These are phyloP conservation scores for Aspergillus versicolor DNA, from an alignment of 2,329 filamentous ascomycete species.

Conservation along the genomic window DNA sequence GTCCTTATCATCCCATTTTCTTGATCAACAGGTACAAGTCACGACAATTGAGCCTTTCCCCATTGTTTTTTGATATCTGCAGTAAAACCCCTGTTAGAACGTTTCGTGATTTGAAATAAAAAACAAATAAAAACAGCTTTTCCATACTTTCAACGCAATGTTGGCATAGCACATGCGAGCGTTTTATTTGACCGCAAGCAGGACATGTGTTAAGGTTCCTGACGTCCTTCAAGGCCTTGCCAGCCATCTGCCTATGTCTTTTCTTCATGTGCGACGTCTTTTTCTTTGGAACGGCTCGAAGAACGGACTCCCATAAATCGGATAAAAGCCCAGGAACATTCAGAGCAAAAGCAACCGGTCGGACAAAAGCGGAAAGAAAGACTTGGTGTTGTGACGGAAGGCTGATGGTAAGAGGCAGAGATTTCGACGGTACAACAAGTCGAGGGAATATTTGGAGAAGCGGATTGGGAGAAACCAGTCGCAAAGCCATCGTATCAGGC, in stretches of 20 bases:
- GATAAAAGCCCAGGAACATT: slow-evolving; percentile 69
- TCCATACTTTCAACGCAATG: slow-evolving; percentile 78
- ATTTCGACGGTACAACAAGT: slow-evolving; percentile 16
- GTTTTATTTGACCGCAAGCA: slow-evolving; percentile 82
- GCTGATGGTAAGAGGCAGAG: slow-evolving; percentile 16
- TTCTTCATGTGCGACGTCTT: slow-evolving; percentile 98
- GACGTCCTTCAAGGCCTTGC: slow-evolving; percentile 90
- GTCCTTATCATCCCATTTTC: slow-evolving; percentile 9
- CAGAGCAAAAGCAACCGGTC: slow-evolving; percentile 60
- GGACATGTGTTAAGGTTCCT: slow-evolving; percentile 85
- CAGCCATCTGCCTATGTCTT: slow-evolving; percentile 88
- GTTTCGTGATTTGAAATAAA: neutral
- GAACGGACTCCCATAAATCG: slow-evolving; percentile 87
- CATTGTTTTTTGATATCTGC: slow-evolving; percentile 49
- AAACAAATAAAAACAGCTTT: neutral
- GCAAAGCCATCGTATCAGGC: slow-evolving; percentile 27
- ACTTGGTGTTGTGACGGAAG: slow-evolving; percentile 38
- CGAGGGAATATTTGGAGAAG: slow-evolving; percentile 26
- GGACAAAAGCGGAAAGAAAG: slow-evolving; percentile 55
- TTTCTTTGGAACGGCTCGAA: slow-evolving; percentile 95
- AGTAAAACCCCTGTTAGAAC: slow-evolving; percentile 9
- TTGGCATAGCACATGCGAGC: slow-evolving; percentile 83
- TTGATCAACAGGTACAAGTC: slow-evolving; percentile 10
- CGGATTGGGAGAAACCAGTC: slow-evolving; percentile 21
- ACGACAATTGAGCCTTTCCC: slow-evolving; percentile 37